phyloP scores from a whole-genome alignment of 2,329 filamentous ascomycete species.

The Metarhizium album region DNA sequence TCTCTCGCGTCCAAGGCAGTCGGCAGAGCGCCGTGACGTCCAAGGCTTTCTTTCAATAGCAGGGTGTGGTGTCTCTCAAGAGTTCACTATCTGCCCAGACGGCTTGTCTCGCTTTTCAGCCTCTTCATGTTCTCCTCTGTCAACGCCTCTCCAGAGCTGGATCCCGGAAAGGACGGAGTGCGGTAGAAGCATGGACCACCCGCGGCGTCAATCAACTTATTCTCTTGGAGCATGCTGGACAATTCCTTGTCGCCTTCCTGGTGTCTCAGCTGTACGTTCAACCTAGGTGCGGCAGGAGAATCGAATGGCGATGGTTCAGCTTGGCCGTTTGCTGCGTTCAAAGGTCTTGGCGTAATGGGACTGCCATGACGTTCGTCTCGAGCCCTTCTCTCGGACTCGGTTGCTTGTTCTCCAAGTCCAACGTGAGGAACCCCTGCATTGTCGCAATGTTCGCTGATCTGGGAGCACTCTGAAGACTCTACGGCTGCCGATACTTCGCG shows the following conservation, averaged over 20 bases:
- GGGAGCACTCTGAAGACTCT: conserved; percentile 34
- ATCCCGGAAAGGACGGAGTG: conserved; percentile 22
- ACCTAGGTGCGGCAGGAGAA: conserved; percentile 19
- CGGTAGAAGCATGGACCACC: conserved; percentile 25
- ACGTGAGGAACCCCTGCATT: conserved; percentile 30
- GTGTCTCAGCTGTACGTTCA: conserved; percentile 21
- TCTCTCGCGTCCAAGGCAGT: neutral
- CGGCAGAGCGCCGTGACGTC: neutral
- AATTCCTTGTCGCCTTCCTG: conserved; percentile 29
- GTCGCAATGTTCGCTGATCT: conserved; percentile 30
- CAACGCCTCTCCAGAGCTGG: conserved; percentile 30
- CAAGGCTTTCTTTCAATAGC: neutral
- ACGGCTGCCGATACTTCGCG: conserved; percentile 15
- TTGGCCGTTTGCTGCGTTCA: conserved; percentile 23
- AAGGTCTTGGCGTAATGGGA: conserved; percentile 30
- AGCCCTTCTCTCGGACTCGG: conserved; percentile 7
- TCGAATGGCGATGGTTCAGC: conserved; percentile 34
- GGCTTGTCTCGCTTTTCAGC: conserved; percentile 26
- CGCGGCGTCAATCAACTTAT: conserved; percentile 35
- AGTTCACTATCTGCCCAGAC: neutral
- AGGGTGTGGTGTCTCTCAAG: neutral
- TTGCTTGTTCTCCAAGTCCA: conserved; percentile 18
- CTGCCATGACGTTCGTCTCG: conserved; percentile 20
- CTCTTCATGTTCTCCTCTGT: conserved; percentile 45
- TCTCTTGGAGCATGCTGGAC: conserved; percentile 34